phyloP scores from a whole-genome alignment of 805 yeast species.

The Diddensiella transvaalensis region DNA sequence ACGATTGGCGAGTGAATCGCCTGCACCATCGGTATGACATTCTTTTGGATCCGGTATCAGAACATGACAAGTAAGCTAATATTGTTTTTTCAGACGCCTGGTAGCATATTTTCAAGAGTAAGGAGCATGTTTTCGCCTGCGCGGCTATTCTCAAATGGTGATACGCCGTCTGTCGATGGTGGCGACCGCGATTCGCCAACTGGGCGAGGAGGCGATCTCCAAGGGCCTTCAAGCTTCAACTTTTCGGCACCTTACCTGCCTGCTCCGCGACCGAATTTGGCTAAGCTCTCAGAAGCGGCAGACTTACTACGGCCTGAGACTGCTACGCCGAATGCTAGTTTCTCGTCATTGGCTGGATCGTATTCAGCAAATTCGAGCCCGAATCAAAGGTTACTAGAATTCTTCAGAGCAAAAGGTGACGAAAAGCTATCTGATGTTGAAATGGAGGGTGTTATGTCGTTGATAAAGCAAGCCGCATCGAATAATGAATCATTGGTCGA shows the following conservation, averaged over 20 bases:
- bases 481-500: slow-evolving; percentile 2
- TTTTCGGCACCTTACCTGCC: slow-evolving; percentile 5
- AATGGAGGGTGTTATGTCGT: slow-evolving; percentile 58
- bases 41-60: background rate
- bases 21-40: background rate
- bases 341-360: background rate
- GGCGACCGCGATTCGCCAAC: background rate
- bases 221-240: background rate
- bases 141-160: slow-evolving; percentile 4
- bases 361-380: slow-evolving; percentile 30
- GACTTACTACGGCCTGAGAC: background rate
- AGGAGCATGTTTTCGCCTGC: slow-evolving; percentile 14
- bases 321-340: background rate
- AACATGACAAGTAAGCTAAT: background rate
- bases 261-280: slow-evolving; percentile 11
- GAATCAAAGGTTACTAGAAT: slow-evolving; percentile 61
- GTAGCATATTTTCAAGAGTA: slow-evolving; percentile 14
- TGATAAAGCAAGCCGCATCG: slow-evolving; percentile 19
- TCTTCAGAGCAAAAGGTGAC: slow-evolving; percentile 72
- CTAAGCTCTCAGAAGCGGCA: slow-evolving; percentile 2
- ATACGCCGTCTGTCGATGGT: background rate
- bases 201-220: background rate
- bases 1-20: background rate
- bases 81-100: slow-evolving; percentile 5
- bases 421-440: slow-evolving; percentile 70